Conservation (phyloP, 1,284 basidiomycete genomes). For the Papiliotrema nemorosa region DNA sequence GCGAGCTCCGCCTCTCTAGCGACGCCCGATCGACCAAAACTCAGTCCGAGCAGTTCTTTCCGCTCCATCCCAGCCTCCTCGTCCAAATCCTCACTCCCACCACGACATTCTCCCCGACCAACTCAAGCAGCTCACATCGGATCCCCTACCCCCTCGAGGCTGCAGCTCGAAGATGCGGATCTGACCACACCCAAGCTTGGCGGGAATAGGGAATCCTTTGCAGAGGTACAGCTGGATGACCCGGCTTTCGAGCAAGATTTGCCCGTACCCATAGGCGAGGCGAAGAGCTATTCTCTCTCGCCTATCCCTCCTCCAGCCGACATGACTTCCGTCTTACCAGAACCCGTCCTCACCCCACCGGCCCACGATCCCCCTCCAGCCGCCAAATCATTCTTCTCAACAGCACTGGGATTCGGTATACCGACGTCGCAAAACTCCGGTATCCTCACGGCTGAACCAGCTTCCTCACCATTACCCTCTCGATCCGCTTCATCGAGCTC, state of each 20-base stretch:
- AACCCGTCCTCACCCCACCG: slow-evolving; percentile 19
- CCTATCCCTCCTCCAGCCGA: slow-evolving; percentile 14
- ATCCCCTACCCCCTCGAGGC: not conserved
- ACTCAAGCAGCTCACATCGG: not conserved
- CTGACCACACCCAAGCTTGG: too few species aligned
- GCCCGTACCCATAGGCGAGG: not conserved
- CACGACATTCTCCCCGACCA: not conserved
- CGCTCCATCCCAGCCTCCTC: slow-evolving; percentile 16
- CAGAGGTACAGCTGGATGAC: slow-evolving; percentile 2
- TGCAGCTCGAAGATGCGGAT: too few species aligned
- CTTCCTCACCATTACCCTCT: slow-evolving; percentile 2
- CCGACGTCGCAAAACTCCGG: slow-evolving; percentile 6
- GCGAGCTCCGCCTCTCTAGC: not conserved
- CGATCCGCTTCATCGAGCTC: slow-evolving; percentile 11
- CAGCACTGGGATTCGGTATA: slow-evolving; percentile 21
- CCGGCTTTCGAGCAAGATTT: not conserved
- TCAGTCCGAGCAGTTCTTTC: slow-evolving; percentile 10
- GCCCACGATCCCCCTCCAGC: slow-evolving; percentile 7
- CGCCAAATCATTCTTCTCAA: slow-evolving; percentile 19
- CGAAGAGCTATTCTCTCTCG: slow-evolving; percentile 9
- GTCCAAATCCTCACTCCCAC: not conserved
- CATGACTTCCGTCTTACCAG: slow-evolving; percentile 11
- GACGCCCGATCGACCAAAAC: slow-evolving; percentile 3
- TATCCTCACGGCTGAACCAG: not conserved
- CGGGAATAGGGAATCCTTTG: slow-evolving; percentile 1